phyloP scores from a whole-genome alignment of 805 yeast species.

The Ogataea allantospora region DNA sequence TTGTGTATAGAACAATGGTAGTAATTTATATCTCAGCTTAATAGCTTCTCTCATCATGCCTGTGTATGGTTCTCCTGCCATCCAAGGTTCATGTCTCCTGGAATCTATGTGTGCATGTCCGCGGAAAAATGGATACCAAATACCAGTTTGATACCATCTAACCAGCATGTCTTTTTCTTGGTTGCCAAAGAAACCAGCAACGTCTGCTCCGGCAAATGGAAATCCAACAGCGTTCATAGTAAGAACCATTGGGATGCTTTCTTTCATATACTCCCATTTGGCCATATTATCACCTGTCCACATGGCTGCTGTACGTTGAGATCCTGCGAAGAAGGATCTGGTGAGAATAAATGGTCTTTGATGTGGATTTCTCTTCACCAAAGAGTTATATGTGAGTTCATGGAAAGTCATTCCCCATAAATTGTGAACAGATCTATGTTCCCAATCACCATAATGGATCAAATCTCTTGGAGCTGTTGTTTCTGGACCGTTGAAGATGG shows the following conservation, averaged over 20 bases:
- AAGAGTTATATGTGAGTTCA: conserved; percentile 72
- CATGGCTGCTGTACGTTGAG: conserved; percentile 87
- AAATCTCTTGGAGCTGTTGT: conserved; percentile 83
- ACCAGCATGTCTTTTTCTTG: conserved; percentile 78
- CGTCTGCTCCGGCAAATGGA: conserved; percentile 96
- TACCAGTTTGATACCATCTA: conserved; percentile 95
- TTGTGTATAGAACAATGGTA: conserved; percentile 79
- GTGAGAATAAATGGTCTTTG: conserved; percentile 87
- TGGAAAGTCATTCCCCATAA: conserved; percentile 77
- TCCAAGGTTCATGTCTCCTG: conserved; percentile 89
- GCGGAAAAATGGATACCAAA: conserved; percentile 94
- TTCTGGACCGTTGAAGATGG: conserved; percentile 93
- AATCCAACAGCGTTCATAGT: conserved; percentile 79
- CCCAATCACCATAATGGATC: conserved; percentile 77
- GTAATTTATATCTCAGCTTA: conserved; percentile 65
- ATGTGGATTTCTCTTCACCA: conserved; percentile 47
- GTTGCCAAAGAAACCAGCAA: conserved; percentile 94
- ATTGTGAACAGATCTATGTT: conserved; percentile 90
- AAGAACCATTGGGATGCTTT: conserved; percentile 84
- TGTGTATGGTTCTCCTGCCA: conserved; percentile 73
- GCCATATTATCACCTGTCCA: conserved; percentile 99
- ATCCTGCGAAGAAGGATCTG: conserved; percentile 84
- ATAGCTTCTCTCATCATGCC: conserved; percentile 68
- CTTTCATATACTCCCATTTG: conserved; percentile 80
- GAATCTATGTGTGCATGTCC: conserved; percentile 97